Evolutionary conservation across 2,329 filamentous ascomycete genomes (phyloP).

Genomic region (Aspergillus ochraceus): DNA sequence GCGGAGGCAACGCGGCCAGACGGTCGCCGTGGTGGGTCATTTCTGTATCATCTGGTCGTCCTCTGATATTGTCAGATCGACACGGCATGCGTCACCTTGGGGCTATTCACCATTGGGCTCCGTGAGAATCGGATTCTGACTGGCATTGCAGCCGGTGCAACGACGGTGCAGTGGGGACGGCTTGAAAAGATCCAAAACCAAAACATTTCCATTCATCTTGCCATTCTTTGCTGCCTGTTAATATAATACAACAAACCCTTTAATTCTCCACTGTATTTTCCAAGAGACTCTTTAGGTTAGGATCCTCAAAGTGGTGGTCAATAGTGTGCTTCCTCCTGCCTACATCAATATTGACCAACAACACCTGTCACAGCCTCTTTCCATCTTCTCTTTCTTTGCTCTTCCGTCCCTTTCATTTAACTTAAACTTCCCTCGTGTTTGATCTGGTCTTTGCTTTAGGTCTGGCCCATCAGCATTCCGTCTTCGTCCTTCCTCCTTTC

Average conservation of each 20-base stretch:
- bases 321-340: background rate
- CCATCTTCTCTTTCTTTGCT: background rate
- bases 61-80: slow-evolving; percentile 8
- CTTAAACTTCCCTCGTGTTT: background rate
- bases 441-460: background rate
- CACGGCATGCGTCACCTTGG: slow-evolving; percentile 8
- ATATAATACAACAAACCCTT: no score
- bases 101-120: no score
- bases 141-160: no score
- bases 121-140: no score
- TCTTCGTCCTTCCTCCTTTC: background rate
- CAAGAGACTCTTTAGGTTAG: background rate
- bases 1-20: slow-evolving; percentile 14
- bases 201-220: no score
- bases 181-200: no score
- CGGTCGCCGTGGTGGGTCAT: background rate
- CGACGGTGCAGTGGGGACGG: no score
- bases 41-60: background rate
- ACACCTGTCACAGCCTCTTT: background rate
- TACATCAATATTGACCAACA: background rate
- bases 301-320: background rate
- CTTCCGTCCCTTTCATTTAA: background rate
- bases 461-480: background rate
- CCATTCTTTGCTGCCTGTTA: no score
- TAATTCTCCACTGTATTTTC: no score